Base-by-base conservation (phyloP, 257 asterid species). In the Solanum sitiens region DNA sequence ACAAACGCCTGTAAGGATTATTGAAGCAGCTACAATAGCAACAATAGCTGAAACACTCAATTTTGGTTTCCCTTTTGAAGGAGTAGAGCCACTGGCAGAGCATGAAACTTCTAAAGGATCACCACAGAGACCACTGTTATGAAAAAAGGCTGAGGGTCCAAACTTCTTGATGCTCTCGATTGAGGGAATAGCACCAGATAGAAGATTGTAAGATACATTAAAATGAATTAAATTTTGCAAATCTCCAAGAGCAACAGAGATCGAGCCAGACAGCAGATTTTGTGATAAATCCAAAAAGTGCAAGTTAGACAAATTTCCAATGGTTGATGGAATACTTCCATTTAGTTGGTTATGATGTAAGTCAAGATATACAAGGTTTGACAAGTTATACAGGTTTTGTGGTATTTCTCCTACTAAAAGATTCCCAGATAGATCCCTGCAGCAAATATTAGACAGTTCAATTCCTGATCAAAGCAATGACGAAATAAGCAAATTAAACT, bases 21-120 rank as follows among this genome's bases (percentile, higher is more conserved):
- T 63, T 63, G 95, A 92, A 70, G 98, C 99, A 75, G 99, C 99
- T 67, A 95, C 95, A 84, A 97, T 93, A 39, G 98, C 98, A 21
- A 95, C 92, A 84, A 97, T 94, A 12, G 98, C 92, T 2, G 99
- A 91, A 72, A 88, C 90, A 33, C 98, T 92, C 89, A 97, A 77
- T 91, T 91, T 95, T 3, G 94, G 98, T 76, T 92, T 95, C 80
- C 93, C 72, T 9, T 89, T 33, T 87, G 88, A 39, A 1, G 86
- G 87, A 87, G 88, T 6, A 25, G 90, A 47, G 71, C 87, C 88
- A 67, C 77, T 61, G 12, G 91, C 84, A 3, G 91, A 83, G 89
- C 99, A 96, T 27, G 93, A 44, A 83, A 70, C 90, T 3, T 87
- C 92, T n/a, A 95, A 88, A 12, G 98, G 98, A 82, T 92, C 88